Evolutionary conservation across 768 basidiomycete species (phyloP).

Genomic region (Lentinula aciculospora): DNA sequence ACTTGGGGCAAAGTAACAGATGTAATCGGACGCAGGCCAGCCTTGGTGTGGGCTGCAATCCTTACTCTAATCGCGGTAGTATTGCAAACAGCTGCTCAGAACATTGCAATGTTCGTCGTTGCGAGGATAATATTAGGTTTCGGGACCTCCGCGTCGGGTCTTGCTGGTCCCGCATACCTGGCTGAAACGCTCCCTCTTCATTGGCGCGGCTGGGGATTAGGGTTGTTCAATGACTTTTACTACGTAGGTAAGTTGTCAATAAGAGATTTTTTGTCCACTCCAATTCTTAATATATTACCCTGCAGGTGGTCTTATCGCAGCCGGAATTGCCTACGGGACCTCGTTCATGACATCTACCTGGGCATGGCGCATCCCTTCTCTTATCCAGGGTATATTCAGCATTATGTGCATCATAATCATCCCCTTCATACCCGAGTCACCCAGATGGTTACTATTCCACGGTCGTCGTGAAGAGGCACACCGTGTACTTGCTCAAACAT

Average conservation of each 20-base stretch:
- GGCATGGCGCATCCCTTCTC: slow-evolving; percentile 27
- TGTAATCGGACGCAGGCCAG: slow-evolving; percentile 15
- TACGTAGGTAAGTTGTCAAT: slow-evolving; percentile 14
- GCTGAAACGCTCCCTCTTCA: slow-evolving; percentile 16
- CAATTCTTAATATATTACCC: not conserved
- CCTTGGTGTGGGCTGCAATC: slow-evolving; percentile 17
- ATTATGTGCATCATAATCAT: slow-evolving; percentile 24
- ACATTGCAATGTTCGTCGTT: slow-evolving; percentile 17
- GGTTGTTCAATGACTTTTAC: slow-evolving; percentile 19
- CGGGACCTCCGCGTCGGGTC: slow-evolving; percentile 16
- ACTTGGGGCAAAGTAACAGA: slow-evolving; percentile 18
- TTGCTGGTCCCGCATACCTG: slow-evolving; percentile 17
- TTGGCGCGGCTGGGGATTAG: slow-evolving; percentile 18
- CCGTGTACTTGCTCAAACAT: slow-evolving; percentile 21
- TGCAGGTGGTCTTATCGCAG: slow-evolving; percentile 7
- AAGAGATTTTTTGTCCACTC: not conserved
- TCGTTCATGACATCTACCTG: slow-evolving; percentile 22
- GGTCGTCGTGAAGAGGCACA: slow-evolving; percentile 23
- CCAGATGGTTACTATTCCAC: slow-evolving; percentile 30
- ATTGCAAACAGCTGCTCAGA: slow-evolving; percentile 18
- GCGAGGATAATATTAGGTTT: slow-evolving; percentile 18
- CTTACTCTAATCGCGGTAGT: slow-evolving; percentile 15
- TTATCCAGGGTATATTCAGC: slow-evolving; percentile 24
- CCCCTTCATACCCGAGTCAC: slow-evolving; percentile 31
- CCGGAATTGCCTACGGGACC: slow-evolving; percentile 22